Percentiles rank a stretch among this genome's conserved stretches.
Evolutionary conservation across 1,139 yeast genomes (phyloP).

Genomic region (Candida tetrigidarum): DNA sequence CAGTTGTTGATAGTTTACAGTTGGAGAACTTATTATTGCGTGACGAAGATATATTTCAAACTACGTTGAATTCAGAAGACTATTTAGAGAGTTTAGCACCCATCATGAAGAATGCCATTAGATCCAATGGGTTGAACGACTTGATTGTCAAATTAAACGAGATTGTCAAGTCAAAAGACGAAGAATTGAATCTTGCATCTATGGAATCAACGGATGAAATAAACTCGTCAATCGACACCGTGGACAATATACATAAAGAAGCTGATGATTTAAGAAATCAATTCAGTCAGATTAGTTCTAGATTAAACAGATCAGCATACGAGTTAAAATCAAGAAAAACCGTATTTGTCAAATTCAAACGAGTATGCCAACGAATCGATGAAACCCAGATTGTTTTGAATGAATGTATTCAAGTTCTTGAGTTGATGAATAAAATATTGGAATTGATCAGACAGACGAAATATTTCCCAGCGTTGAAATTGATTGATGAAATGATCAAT

Average conservation of each 20-base stretch:
- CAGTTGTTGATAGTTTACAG: slow-evolving; percentile 32
- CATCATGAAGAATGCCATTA: slow-evolving; percentile 70
- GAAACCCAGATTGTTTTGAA: slow-evolving; percentile 66
- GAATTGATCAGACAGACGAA: slow-evolving; percentile 75
- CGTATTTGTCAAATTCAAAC: slow-evolving; percentile 56
- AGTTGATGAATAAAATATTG: slow-evolving; percentile 84
- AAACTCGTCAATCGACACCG: slow-evolving; percentile 56
- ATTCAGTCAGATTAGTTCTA: slow-evolving; percentile 53
- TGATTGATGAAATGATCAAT: slow-evolving; percentile 71
- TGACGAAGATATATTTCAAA: slow-evolving; percentile 51
- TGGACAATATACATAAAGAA: slow-evolving; percentile 57
- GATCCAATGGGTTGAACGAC: slow-evolving; percentile 56
- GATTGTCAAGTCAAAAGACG: slow-evolving; percentile 63
- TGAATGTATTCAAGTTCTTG: slow-evolving; percentile 80
- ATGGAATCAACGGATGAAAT: slow-evolving; percentile 64
- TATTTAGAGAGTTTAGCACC: slow-evolving; percentile 83
- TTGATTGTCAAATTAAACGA: slow-evolving; percentile 59
- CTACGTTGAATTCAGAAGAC: slow-evolving; percentile 64
- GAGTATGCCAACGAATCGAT: slow-evolving; percentile 59
- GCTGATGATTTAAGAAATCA: slow-evolving; percentile 58
- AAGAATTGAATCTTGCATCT: slow-evolving; percentile 64
- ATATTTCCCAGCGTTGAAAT: slow-evolving; percentile 85
- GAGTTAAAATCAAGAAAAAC: slow-evolving; percentile 65
- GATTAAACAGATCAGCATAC: slow-evolving; percentile 64
- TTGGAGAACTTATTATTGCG: slow-evolving; percentile 45